Evolutionary conservation across 768 basidiomycete species (phyloP), one percentile per base, ranked within the genome.

Genomic region (Tephrocybe sp.): DNA sequence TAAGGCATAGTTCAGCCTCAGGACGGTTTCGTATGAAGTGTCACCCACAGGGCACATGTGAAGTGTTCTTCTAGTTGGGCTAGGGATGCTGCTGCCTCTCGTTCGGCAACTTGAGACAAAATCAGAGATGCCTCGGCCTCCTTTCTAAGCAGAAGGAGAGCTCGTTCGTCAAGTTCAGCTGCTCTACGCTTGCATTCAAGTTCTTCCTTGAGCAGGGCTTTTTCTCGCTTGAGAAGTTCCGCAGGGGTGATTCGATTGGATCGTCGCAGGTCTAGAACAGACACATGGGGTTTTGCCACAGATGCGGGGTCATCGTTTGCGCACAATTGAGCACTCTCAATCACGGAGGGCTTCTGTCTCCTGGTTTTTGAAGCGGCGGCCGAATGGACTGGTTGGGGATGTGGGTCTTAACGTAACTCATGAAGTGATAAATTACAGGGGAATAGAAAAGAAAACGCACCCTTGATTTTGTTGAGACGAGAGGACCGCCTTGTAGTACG

Each of bases 11-110:
- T 58, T 38, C 45, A 48, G 15, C 30, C n/a, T 24, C 32, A 40
- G 36, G 34, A 33, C 18, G 43, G 18, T 23, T 24, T 24, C 45
- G 7, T 32, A 45, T 17, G 43, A 46, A 39, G 37, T 45, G 39
- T 26, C 41, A 67, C 84, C 60, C 62, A 86, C 85, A 84, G 60
- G 8, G 83, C 68, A 64, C 84, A 88, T n/a, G 76, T 77, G 55
- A 84, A 86, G 63, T 80, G 75, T 33, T 83, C 84, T 56, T 85
- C 83, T 0, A 86, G 69, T 53, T 83, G 73, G 14, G 67, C 69
- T 45, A 86, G 65, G n/a, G 69, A 69, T 28, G 70, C 65, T 49
- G 69, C 70, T 18, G 60, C 63, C 53, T 79, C 75, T 38, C 71
- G 69, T 25, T 77, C 68, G 40, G 71, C 68, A 18, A 79, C 59